Evolutionary conservation across 495 filamentous ascomycete species (phyloP).

Genomic region (Hypoxylon fuscum): DNA sequence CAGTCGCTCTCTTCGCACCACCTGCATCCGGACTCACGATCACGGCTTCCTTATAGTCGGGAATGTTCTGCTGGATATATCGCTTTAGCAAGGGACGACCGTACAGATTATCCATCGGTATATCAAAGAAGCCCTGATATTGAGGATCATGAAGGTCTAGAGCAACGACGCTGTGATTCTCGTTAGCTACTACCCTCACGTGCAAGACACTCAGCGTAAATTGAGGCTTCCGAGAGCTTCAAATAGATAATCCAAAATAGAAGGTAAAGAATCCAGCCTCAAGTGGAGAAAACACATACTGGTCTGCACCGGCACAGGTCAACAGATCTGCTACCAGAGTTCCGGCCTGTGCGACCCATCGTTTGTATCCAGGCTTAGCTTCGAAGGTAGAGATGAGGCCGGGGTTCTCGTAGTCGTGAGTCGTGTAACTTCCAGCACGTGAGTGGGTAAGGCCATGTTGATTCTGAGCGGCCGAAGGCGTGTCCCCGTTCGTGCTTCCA

Average conservation of each 20-base stretch:
- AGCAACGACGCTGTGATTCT: conserved; percentile 69
- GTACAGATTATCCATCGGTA: conserved; percentile 96
- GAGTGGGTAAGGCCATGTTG: conserved; percentile 27
- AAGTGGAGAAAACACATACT: conserved; percentile 56
- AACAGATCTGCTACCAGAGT: conserved; percentile 94
- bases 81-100: conserved; percentile 85
- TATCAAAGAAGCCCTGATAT: conserved; percentile 99
- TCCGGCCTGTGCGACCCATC: conserved; percentile 98
- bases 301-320: conserved; percentile 95
- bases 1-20: conserved; percentile 95
- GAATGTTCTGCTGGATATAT: conserved; percentile 89
- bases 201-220: conserved; percentile 3
- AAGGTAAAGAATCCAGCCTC: conserved; percentile 4
- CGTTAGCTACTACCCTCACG: conserved; percentile 42
- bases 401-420: conserved; percentile 66
- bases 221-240: not conserved
- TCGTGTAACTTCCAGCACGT: conserved; percentile 54
- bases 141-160: conserved; percentile 98
- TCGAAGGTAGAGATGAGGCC: conserved; percentile 70
- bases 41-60: conserved; percentile 85
- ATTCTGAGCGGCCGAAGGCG: conserved; percentile 25
- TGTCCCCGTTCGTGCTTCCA: conserved; percentile 20
- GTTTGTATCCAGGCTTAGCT: conserved; percentile 91
- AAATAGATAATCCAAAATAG: not conserved
- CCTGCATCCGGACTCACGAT: conserved; percentile 97